Conservation (phyloP, 2,329 filamentous ascomycete genomes). For the Onygenales sp. region DNA sequence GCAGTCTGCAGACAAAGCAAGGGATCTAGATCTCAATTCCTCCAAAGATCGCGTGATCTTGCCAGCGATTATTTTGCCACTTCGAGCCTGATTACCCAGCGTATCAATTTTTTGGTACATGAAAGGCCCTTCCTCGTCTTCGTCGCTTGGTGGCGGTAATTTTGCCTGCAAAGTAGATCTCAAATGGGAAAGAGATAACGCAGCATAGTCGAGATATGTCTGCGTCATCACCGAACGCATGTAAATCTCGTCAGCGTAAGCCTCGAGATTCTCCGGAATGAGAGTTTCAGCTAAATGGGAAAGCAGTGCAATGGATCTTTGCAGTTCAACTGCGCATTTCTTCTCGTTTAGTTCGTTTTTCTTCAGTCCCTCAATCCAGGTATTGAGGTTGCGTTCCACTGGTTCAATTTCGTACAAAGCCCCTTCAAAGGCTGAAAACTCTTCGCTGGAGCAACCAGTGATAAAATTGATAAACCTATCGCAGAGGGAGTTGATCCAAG, state of each 20-base stretch:
- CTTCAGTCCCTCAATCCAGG: constrained; percentile 75
- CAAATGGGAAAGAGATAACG: constrained; percentile 54
- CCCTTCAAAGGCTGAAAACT: constrained; percentile 69
- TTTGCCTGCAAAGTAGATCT: constrained; percentile 59
- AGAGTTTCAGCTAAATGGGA: constrained; percentile 77
- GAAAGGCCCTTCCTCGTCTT: constrained; percentile 59
- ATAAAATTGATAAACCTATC: constrained; percentile 76
- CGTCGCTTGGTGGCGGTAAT: constrained; percentile 50
- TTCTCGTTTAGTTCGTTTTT: constrained; percentile 78
- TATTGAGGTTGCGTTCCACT: constrained; percentile 79
- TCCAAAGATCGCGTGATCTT: constrained; percentile 70
- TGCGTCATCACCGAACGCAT: constrained; percentile 70
- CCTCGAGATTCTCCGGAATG: constrained; percentile 58
- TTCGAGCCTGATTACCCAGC: constrained; percentile 66
- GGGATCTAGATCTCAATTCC: constrained; percentile 64
- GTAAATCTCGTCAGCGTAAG: constrained; percentile 68
- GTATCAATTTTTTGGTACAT: constrained; percentile 62
- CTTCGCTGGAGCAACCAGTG: constrained; percentile 63
- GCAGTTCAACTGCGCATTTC: constrained; percentile 70
- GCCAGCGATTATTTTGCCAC: constrained; percentile 70
- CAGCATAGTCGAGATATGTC: constrained; percentile 70
- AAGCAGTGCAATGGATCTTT: constrained; percentile 76
- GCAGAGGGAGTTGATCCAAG: constrained; percentile 74
- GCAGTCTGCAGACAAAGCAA: constrained; percentile 62
- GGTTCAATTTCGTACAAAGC: constrained; percentile 82